phyloP scores from a whole-genome alignment of 371 early-diverging fungal species.

The Smittium mucronatum region DNA sequence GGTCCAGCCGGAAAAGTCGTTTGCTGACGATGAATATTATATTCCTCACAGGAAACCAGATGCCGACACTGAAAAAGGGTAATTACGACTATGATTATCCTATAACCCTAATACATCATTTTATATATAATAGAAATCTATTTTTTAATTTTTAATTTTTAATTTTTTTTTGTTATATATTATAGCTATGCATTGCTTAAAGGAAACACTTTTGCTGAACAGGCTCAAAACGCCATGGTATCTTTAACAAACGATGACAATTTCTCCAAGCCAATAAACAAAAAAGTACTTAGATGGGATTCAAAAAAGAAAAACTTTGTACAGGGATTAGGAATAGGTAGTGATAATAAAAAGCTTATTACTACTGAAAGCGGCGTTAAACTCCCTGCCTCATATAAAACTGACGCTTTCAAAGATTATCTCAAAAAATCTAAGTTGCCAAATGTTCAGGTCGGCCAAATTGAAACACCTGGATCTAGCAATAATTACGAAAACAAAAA shows the following conservation, averaged over 20 bases:
- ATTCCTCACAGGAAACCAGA: slow-evolving; percentile 77
- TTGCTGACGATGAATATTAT: slow-evolving; percentile 75
- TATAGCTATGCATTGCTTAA: slow-evolving; percentile 49
- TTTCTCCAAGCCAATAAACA: slow-evolving; percentile 19
- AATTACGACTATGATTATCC: too few species aligned
- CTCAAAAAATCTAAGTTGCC: slow-evolving; percentile 63
- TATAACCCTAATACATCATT: too few species aligned
- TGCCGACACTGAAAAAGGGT: slow-evolving; percentile 81
- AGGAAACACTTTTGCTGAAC: slow-evolving; percentile 61
- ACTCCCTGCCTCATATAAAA: slow-evolving; percentile 80
- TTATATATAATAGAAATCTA: too few species aligned
- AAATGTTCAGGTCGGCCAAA: slow-evolving; percentile 76
- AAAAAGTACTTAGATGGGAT: slow-evolving; percentile 73
- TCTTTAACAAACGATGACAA: slow-evolving; percentile 50
- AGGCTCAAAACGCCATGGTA: slow-evolving; percentile 61
- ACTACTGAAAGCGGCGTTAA: slow-evolving; percentile 80
- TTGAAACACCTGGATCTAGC: slow-evolving; percentile 45
- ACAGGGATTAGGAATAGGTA: slow-evolving; percentile 65
- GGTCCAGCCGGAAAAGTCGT: slow-evolving; percentile 25
- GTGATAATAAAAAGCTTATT: slow-evolving; percentile 91
- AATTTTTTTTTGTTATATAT: too few species aligned
- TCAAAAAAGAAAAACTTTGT: slow-evolving; percentile 85
- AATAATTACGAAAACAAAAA: slow-evolving; percentile 14
- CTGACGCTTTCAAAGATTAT: slow-evolving; percentile 69
- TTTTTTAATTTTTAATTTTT: too few species aligned